phyloP scores from a whole-genome alignment of 1,284 basidiomycete species.

The Fistulinella cinereoalba region DNA sequence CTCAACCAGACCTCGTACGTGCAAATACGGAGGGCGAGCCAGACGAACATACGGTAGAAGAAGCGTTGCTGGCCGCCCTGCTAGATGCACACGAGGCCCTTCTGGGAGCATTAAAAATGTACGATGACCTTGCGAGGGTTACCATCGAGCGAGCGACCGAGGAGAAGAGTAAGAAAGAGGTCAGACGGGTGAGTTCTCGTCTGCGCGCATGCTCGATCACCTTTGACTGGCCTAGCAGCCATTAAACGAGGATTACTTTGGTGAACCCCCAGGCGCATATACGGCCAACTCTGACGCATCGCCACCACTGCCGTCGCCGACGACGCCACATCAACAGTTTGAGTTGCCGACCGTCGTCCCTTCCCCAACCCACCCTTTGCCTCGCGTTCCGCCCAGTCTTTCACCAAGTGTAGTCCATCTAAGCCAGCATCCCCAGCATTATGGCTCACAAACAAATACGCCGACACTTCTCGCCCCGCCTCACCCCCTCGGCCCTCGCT shows the following conservation, averaged over 20 bases:
- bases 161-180: conserved; percentile 61
- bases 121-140: conserved; percentile 67
- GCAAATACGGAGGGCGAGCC: conserved; percentile 35
- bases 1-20: conserved; percentile 17
- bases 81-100: conserved; percentile 63
- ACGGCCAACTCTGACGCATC: conserved; percentile 35
- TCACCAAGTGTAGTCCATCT: conserved; percentile 15
- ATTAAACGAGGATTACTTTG: conserved; percentile 26
- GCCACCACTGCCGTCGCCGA: conserved; percentile 39
- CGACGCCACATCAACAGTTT: conserved; percentile 32
- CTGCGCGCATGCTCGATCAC: not conserved
- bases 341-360: conserved; percentile 37
- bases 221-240: conserved; percentile 16
- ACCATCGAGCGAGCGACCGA: conserved; percentile 60
- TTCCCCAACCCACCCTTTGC: conserved; percentile 38
- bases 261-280: conserved; percentile 18
- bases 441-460: conserved; percentile 24
- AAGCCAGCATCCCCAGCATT: conserved; percentile 21
- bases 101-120: conserved; percentile 44
- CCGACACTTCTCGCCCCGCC: conserved; percentile 54
- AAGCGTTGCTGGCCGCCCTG: conserved; percentile 60
- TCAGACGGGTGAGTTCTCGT: conserved; percentile 48
- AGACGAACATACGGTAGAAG: conserved; percentile 52
- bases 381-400: conserved; percentile 35
- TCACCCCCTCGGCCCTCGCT: conserved; percentile 67